Evolutionary conservation across 768 basidiomycete species (phyloP).

Genomic region (Collybia sordida): DNA sequence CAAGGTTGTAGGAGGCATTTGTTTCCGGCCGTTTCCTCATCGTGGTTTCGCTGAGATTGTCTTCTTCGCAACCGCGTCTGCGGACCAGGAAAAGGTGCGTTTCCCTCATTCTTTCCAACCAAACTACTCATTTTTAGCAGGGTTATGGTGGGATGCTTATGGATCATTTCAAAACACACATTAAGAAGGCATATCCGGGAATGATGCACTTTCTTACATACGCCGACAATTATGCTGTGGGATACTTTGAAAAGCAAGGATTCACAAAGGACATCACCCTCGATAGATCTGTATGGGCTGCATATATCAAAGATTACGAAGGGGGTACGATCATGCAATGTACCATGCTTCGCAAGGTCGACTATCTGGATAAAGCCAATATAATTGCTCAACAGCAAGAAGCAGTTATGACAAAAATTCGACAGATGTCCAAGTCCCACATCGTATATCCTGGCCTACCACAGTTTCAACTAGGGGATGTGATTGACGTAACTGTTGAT

Average conservation of each 20-base stretch:
- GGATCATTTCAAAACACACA: conserved; percentile 97
- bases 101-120: not conserved
- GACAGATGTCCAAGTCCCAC: conserved; percentile 84
- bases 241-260: conserved; percentile 99
- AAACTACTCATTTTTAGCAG: conserved; percentile 38
- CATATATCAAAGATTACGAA: conserved; percentile 99
- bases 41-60: conserved; percentile 97
- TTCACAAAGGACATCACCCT: conserved; percentile 97
- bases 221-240: conserved; percentile 98
- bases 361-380: conserved; percentile 81
- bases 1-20: conserved; percentile 97
- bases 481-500: conserved; percentile 54
- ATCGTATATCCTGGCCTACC: conserved; percentile 79
- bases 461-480: conserved; percentile 64
- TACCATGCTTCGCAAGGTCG: conserved; percentile 88
- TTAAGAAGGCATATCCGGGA: conserved; percentile 75
- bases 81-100: conserved; percentile 93
- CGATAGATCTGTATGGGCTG: conserved; percentile 92
- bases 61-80: conserved; percentile 96
- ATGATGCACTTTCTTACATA: conserved; percentile 98
- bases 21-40: conserved; percentile 93
- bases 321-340: conserved; percentile 99
- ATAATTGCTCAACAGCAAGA: conserved; percentile 83
- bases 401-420: conserved; percentile 86
- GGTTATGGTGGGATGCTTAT: conserved; percentile 98